phyloP scores from a whole-genome alignment of 2,329 filamentous ascomycete species.

The Aspergillus flavus region DNA sequence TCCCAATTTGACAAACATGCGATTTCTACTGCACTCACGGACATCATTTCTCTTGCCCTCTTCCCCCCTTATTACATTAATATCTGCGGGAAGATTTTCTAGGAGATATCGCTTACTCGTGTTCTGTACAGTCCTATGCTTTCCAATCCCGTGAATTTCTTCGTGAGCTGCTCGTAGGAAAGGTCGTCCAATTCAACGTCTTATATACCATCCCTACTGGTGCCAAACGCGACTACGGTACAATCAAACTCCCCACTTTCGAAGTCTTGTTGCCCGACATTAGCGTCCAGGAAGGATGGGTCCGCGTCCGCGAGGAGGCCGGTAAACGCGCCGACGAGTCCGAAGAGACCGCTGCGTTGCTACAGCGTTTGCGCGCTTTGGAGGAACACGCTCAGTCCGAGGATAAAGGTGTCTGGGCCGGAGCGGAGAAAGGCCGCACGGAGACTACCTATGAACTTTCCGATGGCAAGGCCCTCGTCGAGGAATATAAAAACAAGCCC shows the following conservation, averaged over 20 bases:
- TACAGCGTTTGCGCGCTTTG: conserved; percentile 76
- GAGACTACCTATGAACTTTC: conserved; percentile 80
- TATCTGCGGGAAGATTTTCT: not conserved
- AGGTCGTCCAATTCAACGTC: conserved; percentile 80
- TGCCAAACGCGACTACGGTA: conserved; percentile 83
- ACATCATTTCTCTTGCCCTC: not conserved
- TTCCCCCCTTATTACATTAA: not conserved
- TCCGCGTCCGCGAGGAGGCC: conserved; percentile 91
- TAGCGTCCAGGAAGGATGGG: conserved; percentile 84
- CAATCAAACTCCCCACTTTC: conserved; percentile 65
- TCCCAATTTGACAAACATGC: conserved; percentile 5
- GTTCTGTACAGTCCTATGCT: conserved; percentile 64
- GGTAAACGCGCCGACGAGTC: conserved; percentile 82
- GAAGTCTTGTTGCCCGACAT: conserved; percentile 82
- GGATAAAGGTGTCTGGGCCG: conserved; percentile 78
- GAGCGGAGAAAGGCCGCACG: conserved; percentile 64
- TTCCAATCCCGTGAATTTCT: conserved; percentile 96
- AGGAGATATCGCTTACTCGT: conserved; percentile 7
- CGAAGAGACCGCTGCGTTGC: conserved; percentile 68
- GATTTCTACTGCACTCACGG: not conserved
- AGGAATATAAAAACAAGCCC: conserved; percentile 80
- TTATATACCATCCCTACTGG: conserved; percentile 83
- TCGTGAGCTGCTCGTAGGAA: conserved; percentile 80
- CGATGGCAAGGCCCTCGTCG: conserved; percentile 73
- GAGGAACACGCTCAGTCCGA: conserved; percentile 79